Base-by-base conservation (phyloP, 139 green algal genomes). In the Chlamydomonas sp. region DNA sequence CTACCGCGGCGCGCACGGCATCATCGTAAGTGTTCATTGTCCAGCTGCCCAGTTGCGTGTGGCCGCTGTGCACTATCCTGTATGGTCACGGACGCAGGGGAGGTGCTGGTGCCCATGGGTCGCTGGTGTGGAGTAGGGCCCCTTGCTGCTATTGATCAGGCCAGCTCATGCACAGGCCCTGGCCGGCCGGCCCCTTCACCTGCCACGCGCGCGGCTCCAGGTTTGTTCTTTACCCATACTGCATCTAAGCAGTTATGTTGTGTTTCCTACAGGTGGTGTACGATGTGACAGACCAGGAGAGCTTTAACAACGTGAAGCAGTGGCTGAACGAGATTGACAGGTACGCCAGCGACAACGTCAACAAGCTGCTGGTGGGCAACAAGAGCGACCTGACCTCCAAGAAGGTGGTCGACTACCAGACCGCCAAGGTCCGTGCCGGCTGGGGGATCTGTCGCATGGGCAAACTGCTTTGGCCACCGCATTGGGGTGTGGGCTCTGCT, bases 341-440 rank as follows among this genome's bases (percentile, higher is more conserved):
- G 78, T 99, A 99, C 77, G 98, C 98, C n/a, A 99, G 98, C 87
- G 98, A 99, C 94, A 99, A 98, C 86, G 98, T 99, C 17, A 99
- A 99, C 97, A 99, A 99, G 94, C 94, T 99, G 80, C 95, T 99
- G 57, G 98, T 99, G 61, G 98, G 98, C 76, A 99, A 99, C 95
- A 99, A 99, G 95, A 96, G 91, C 88, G 98, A 99, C 84, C 92
- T 99, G 62, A 98, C 95, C 59, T 91, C 91, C 74, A 99, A 99
- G 94, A 98, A 98, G 89, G 98, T 98, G 57, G 98, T 99, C 73
- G 97, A 99, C 88, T 97, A 96, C 80, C 89, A 96, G 71, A 99
- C 96, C 59, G 98, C 98, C 57, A 99, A 99, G 96, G 95, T 96
- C 63, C 0, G 88, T 59, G 2, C 57, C 14, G 64, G 31, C 31